These are phyloP conservation scores for Venturiaceae sp. DNA, from an alignment of 2,329 filamentous ascomycete species.

Conservation along the genomic window DNA sequence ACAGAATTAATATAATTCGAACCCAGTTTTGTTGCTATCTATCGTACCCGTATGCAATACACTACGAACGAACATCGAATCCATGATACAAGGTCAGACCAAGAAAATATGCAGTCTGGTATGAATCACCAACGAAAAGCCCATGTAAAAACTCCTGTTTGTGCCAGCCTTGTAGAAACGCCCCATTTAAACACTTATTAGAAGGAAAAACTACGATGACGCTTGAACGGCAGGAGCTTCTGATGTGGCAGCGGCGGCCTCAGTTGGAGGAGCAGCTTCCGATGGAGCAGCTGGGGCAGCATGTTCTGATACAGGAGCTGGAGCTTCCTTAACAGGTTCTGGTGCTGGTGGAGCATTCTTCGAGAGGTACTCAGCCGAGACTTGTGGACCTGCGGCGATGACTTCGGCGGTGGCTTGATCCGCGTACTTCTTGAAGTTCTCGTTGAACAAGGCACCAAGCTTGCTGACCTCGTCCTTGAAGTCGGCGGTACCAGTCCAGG, in stretches of 20 bases:
- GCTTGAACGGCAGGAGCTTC: no score
- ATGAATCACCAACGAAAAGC: constrained; percentile 3
- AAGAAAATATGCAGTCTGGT: neutral
- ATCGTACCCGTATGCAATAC: neutral
- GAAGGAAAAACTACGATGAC: no score
- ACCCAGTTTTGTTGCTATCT: neutral
- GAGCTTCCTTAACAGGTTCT: neutral
- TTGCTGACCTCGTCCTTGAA: constrained; percentile 86
- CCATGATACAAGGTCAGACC: neutral
- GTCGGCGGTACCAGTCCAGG: constrained; percentile 76
- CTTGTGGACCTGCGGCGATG: constrained; percentile 31
- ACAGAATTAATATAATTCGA: no score
- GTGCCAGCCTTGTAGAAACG: neutral
- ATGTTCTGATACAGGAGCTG: neutral
- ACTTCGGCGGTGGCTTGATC: constrained; percentile 54
- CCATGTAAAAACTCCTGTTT: neutral
- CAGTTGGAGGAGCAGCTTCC: no score
- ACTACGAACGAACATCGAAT: neutral
- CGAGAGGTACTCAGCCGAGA: neutral
- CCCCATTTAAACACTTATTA: neutral
- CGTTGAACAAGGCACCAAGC: constrained; percentile 78
- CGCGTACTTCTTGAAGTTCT: constrained; percentile 97
- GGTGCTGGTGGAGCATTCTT: neutral
- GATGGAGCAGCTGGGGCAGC: no score
- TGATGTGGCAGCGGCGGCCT: no score